A percentile compares a stretch with the other conserved stretches of the same genome.
These are phyloP conservation scores for Alternaria infectoria DNA, from an alignment of 2,329 filamentous ascomycete species.

Conservation along the genomic window DNA sequence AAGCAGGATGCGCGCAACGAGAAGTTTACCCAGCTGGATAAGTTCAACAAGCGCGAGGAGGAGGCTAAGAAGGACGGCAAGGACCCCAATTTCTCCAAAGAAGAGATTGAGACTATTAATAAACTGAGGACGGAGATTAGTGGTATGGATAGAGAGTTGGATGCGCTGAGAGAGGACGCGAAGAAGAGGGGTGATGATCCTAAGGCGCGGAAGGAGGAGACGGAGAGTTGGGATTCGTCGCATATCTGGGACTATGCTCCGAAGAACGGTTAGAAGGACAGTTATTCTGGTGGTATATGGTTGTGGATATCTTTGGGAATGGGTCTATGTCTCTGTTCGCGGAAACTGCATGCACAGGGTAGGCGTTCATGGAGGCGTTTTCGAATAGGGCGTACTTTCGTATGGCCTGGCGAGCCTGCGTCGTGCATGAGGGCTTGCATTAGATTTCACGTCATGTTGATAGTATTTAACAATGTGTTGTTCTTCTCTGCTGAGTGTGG, in stretches of 20 bases:
- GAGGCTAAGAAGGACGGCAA: conserved; percentile 41
- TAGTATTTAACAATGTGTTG: neutral
- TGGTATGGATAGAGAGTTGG: conserved; percentile 37
- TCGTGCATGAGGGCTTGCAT: neutral
- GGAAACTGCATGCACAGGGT: neutral
- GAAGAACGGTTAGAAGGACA: conserved; percentile 4
- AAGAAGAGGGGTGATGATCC: conserved; percentile 44
- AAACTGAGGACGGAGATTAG: conserved; percentile 28
- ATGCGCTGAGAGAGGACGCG: conserved; percentile 36
- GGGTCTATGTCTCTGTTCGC: neutral
- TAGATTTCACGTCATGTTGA: neutral
- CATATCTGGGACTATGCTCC: conserved; percentile 48
- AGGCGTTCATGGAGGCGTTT: conserved; percentile 23
- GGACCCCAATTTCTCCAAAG: conserved; percentile 24
- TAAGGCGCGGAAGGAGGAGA: conserved; percentile 40
- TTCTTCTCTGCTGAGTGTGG: accelerated
- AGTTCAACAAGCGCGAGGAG: conserved; percentile 47
- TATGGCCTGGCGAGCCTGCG: neutral
- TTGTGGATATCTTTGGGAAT: neutral
- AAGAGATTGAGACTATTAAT: conserved; percentile 26
- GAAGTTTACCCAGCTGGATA: conserved; percentile 49
- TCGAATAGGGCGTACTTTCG: neutral
- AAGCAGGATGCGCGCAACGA: conserved; percentile 52
- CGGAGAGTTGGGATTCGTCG: conserved; percentile 40
- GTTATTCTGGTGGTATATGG: no score